phyloP scores from a whole-genome alignment of 1,284 basidiomycete species.

The Mycosarcoma mackinlayi region DNA sequence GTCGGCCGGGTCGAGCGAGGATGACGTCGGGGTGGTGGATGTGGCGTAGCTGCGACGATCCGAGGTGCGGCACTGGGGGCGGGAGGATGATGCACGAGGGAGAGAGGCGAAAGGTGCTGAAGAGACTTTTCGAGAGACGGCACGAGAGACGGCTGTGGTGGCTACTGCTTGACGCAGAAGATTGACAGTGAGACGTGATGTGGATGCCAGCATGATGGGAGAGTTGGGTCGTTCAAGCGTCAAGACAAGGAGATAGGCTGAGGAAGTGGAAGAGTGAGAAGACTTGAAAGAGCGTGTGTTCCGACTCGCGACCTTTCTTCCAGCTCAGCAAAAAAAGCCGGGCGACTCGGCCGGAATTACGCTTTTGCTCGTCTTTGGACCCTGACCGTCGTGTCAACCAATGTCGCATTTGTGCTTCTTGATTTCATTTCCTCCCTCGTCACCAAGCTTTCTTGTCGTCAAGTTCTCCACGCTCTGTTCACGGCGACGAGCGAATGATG shows the following conservation, averaged over 20 bases:
- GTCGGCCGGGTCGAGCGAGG: constrained; percentile 83
- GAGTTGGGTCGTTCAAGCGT: neutral
- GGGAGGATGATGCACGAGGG: neutral
- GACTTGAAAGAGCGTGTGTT: neutral
- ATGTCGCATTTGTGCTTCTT: neutral
- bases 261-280: neutral
- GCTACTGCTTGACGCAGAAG: constrained; percentile 5
- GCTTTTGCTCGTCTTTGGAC: neutral
- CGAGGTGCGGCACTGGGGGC: neutral
- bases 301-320: constrained; percentile 7
- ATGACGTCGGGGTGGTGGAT: constrained; percentile 81
- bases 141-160: neutral
- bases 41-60: constrained; percentile 75
- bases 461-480: neutral
- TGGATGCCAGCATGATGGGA: constrained; percentile 27
- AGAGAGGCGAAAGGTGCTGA: neutral
- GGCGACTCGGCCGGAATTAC: constrained; percentile 10
- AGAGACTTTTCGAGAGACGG: constrained; percentile 2
- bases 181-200: constrained; percentile 10
- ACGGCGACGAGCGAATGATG: neutral
- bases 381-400: neutral
- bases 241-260: no score
- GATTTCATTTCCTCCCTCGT: neutral
- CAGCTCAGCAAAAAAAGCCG: neutral
- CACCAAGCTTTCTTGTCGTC: no score